Base-by-base conservation (phyloP, 306 rosid species). In the Lablab purpureus region DNA sequence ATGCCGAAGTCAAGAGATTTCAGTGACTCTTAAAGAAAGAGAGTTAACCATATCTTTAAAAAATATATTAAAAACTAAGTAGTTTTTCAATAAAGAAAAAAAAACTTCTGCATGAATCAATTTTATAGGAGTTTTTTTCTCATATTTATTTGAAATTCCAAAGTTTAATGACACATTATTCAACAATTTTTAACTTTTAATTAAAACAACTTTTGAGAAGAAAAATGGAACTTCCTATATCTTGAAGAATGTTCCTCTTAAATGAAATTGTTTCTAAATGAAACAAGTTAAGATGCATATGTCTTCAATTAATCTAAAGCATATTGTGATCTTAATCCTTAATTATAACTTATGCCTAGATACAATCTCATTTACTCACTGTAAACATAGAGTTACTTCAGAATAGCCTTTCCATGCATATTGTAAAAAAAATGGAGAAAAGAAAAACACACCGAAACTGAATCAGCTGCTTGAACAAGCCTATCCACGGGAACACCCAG, bases 401-500 rank as follows among this genome's bases (percentile, higher is more conserved):
- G 46, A 54, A 43, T 17, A 25, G 7, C 10, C 27, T 58, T 27
- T 45, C 58, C 19, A 46, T 41, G 89, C 86, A 70, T 79, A 86
- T 22, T 87, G 84, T 72, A 59, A 69, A 17, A 50, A 66, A 2
- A 19, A 7, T 21, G 13, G 13, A 67, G 18, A 45, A 19, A 66
- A 40, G 28, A 58, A 68, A 45, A 46, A 78, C 77, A 67, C 45
- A 79, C 81, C 9, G 83, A 94, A 71, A 87, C 98, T n/a, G 98
- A 92, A 90, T 94, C 98, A 75, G 98, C 98, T 7, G 94, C 94
- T 84, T 87, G 92, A 64, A 94, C 93, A 67, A 94, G 94, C 87
- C 91, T 89, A 81, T 82, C 75, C 83, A 90, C 94, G 17, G 94
- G 93, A 82, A 94, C 91, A 18, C 93, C 94, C 19, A 94, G 94